Percentiles rank a stretch among this genome's conserved stretches.
These are phyloP conservation scores for Mucor racemosus DNA, from an alignment of 371 early-diverging fungal species.

Conservation along the genomic window DNA sequence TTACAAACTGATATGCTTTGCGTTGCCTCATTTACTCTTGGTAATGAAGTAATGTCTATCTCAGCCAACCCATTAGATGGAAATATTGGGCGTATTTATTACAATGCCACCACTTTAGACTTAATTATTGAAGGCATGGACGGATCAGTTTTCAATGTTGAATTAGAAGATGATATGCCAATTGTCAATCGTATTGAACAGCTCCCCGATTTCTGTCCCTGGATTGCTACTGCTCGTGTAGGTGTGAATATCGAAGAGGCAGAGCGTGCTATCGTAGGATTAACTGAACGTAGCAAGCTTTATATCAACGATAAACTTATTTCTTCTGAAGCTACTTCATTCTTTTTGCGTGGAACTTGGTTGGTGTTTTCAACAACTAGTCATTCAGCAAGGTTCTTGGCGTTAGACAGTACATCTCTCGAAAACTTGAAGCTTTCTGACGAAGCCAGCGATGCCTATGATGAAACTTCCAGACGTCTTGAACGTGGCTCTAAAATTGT, in stretches of 20 bases:
- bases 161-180: conserved; percentile 10
- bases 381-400: conserved; percentile 82
- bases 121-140: conserved; percentile 52
- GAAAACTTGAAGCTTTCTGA: conserved; percentile 59
- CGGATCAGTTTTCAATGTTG: conserved; percentile 53
- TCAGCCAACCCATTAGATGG: conserved; percentile 24
- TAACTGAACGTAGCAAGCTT: conserved; percentile 82
- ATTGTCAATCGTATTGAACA: conserved; percentile 10
- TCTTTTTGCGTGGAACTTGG: conserved; percentile 81
- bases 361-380: conserved; percentile 84
- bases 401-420: conserved; percentile 42
- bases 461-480: conserved; percentile 81
- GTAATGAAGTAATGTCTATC: conserved; percentile 11
- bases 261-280: conserved; percentile 67
- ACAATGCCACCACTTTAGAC: conserved; percentile 35
- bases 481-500: conserved; percentile 93
- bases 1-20: conserved; percentile 32
- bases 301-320: conserved; percentile 74
- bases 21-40: conserved; percentile 20
- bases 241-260: conserved; percentile 35
- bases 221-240: conserved; percentile 67
- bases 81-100: conserved; percentile 34
- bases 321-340: conserved; percentile 84
- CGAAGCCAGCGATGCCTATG: conserved; percentile 58
- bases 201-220: conserved; percentile 69